Conservation (phyloP, 352 stramenopile genomes). For the Pythium biforme region DNA sequence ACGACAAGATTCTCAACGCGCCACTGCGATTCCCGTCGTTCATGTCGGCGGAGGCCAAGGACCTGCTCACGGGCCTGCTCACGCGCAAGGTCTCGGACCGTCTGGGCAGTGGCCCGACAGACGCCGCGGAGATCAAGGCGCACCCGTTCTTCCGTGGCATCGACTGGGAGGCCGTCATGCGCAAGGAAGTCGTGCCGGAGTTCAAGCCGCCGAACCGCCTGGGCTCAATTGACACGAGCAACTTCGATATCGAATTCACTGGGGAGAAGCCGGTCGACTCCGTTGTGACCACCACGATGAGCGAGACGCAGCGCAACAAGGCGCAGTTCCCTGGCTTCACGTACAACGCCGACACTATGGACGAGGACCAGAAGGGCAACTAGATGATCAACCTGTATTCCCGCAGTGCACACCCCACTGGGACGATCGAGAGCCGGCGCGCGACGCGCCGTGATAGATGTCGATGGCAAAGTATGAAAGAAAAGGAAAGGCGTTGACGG, state of each 20-base stretch:
- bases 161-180: slow-evolving; percentile 89
- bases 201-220: slow-evolving; percentile 90
- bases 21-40: slow-evolving; percentile 87
- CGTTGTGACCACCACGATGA: slow-evolving; percentile 90
- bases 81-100: slow-evolving; percentile 86
- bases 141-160: slow-evolving; percentile 93
- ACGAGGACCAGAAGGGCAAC: slow-evolving; percentile 83
- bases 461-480: slow-evolving; percentile 27
- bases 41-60: slow-evolving; percentile 89
- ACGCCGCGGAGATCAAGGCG: slow-evolving; percentile 92
- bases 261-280: slow-evolving; percentile 89
- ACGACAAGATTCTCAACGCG: slow-evolving; percentile 93
- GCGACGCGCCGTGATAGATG: slow-evolving; percentile 24
- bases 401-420: slow-evolving; percentile 13
- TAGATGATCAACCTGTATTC: slow-evolving; percentile 34
- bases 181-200: slow-evolving; percentile 87
- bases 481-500: slow-evolving; percentile 12
- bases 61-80: slow-evolving; percentile 81
- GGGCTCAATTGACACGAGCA: slow-evolving; percentile 91
- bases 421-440: slow-evolving; percentile 6
- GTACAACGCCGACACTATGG: slow-evolving; percentile 88
- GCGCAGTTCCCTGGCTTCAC: slow-evolving; percentile 89
- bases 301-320: slow-evolving; percentile 89
- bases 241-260: slow-evolving; percentile 95
- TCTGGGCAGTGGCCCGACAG: slow-evolving; percentile 81